Conservation (phyloP, 768 basidiomycete genomes). For the Xerocomus brunneocitrinus region DNA sequence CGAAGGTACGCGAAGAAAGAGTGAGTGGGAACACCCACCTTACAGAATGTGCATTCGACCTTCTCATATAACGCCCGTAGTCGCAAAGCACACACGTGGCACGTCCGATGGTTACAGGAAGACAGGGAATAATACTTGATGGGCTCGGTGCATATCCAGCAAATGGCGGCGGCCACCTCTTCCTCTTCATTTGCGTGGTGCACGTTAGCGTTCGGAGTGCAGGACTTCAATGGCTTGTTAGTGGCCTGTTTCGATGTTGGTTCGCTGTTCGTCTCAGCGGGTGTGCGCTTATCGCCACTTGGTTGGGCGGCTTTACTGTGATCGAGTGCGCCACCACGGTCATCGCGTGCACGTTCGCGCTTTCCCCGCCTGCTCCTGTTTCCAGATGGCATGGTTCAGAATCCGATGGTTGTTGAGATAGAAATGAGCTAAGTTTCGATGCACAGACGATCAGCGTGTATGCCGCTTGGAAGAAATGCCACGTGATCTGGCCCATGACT, state of each 20-base stretch:
- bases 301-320: slow-evolving; percentile 1
- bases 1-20: background rate
- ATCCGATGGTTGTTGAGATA: background rate
- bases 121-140: slow-evolving; percentile 88
- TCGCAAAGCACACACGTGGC: slow-evolving; percentile 89
- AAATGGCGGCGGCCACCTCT: slow-evolving; percentile 36
- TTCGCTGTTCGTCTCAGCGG: background rate
- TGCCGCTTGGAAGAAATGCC: background rate
- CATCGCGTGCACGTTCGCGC: slow-evolving; percentile 19
- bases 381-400: background rate
- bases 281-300: background rate
- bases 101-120: slow-evolving; percentile 90
- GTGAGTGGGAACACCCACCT: slow-evolving; percentile 42
- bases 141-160: slow-evolving; percentile 94
- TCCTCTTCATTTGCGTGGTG: slow-evolving; percentile 31
- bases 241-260: background rate
- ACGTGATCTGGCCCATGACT: background rate
- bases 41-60: slow-evolving; percentile 92
- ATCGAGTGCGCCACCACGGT: background rate
- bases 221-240: background rate
- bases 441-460: background rate
- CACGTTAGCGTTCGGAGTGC: background rate
- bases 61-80: slow-evolving; percentile 92
- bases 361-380: slow-evolving; percentile 12
- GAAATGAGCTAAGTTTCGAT: background rate